phyloP scores from a whole-genome alignment of 2,329 filamentous ascomycete species.

The Keithomyces neogunnii region DNA sequence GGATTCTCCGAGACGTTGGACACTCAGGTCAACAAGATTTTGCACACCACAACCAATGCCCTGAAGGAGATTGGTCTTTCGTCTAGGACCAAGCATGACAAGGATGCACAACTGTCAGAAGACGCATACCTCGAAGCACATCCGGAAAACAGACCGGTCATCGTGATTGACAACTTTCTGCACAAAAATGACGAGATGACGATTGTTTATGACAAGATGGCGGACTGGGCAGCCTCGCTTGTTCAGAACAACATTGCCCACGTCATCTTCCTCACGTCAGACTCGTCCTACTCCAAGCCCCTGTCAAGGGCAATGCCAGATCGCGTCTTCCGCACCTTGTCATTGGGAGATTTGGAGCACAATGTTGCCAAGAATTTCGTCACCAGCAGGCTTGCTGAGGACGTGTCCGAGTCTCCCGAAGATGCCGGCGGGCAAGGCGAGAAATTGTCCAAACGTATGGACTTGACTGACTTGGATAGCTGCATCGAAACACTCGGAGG shows the following conservation, averaged over 20 bases:
- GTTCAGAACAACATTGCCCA: slow-evolving; percentile 86
- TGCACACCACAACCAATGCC: slow-evolving; percentile 72
- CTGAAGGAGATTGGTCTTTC: slow-evolving; percentile 70
- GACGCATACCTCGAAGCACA: slow-evolving; percentile 88
- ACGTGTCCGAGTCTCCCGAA: slow-evolving; percentile 21
- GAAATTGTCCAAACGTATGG: slow-evolving; percentile 15
- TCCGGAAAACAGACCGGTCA: slow-evolving; percentile 71
- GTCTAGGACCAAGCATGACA: slow-evolving; percentile 60
- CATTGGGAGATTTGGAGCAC: slow-evolving; percentile 77
- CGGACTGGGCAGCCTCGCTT: slow-evolving; percentile 82
- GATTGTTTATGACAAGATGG: slow-evolving; percentile 68
- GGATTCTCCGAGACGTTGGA: slow-evolving; percentile 92
- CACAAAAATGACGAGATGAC: slow-evolving; percentile 61
- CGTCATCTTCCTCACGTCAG: slow-evolving; percentile 87
- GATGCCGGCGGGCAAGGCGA: slow-evolving; percentile 19
- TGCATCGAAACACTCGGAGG: slow-evolving; percentile 80
- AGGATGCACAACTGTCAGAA: slow-evolving; percentile 62
- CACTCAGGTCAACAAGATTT: slow-evolving; percentile 80
- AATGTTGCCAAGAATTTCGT: slow-evolving; percentile 86
- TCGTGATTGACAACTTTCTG: slow-evolving; percentile 88
- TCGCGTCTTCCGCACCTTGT: slow-evolving; percentile 78
- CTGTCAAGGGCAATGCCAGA: slow-evolving; percentile 83
- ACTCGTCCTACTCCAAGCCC: slow-evolving; percentile 80
- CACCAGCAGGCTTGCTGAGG: slow-evolving; percentile 64
- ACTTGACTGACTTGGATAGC: slow-evolving; percentile 66